Base-by-base conservation (phyloP, 495 filamentous ascomycete species). In the Trichocladium uniseriatum region DNA sequence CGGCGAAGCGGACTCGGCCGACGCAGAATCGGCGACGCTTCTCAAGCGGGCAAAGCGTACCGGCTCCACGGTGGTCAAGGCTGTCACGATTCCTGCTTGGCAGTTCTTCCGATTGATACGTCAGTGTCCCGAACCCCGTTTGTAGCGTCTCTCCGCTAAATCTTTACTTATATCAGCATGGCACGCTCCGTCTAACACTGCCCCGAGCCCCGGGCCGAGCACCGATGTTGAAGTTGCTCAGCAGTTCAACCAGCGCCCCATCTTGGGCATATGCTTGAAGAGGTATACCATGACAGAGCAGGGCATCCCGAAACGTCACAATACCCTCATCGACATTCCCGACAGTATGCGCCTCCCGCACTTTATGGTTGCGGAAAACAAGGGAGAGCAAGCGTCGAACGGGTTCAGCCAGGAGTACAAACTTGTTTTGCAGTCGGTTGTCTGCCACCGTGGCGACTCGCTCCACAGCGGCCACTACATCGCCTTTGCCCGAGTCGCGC, bases 41-140 rank as follows among this genome's bases (percentile, higher is more conserved):
- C 56, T 67, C 9, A 61, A 68, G 38, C 65, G 62, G 45, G 68
- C 64, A 3, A 67, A 60, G 41, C 65, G 63, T 20, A 72, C 66
- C 35, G 69, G 68, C 9, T 76, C 68, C 28, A 74, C 52, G 46
- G 72, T 85, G 28, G 73, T 84, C 31, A 92, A 86, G 61, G 88
- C 92, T 59, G 84, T 96, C 13, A 80, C 91, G 62, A 94, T 98
- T 75, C 92, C 91, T 11, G 92, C 92, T 11, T 98, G 91, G 91
- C 92, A 95, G 58, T 96, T 98, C 59, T 96, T 95, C 65, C 86
- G 81, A 59, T 67, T 95, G 34, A 89, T 94, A 48, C 88, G 85
- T 86, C 67, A 53, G 82, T 69, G 40, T 32, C 18, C 53, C 21
- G 32, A 27, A 18, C 5, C 36, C 11, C 16, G n/a, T 22, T 46